Conservation (phyloP, 768 basidiomycete species). For the Termitomyces sp. region DNA sequence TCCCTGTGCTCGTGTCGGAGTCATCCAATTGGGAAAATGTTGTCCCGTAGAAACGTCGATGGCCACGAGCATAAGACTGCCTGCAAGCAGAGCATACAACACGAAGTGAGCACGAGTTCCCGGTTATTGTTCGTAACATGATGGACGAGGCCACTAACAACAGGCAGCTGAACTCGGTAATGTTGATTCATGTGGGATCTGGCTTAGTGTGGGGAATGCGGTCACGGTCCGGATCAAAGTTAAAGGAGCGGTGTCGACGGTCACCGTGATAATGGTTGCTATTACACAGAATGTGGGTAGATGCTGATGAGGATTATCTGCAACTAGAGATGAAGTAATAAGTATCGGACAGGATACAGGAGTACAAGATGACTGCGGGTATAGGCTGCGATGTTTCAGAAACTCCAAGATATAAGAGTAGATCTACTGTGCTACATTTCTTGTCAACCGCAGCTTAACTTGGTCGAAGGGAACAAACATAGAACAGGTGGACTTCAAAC, state of each 20-base stretch:
- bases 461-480: not conserved
- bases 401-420: not conserved
- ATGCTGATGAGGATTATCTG: not conserved
- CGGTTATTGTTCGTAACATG: not conserved
- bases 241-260: not conserved
- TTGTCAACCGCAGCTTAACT: not conserved
- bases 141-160: not conserved
- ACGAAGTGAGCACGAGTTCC: not conserved
- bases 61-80: not conserved
- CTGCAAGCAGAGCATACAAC: not conserved
- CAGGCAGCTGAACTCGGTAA: not conserved
- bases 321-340: not conserved
- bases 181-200: not conserved
- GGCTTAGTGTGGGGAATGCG: not conserved
- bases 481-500: not conserved
- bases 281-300: not conserved
- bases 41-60: slow-evolving; percentile 1
- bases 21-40: not conserved
- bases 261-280: too few species aligned
- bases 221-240: not conserved
- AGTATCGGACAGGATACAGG: not conserved
- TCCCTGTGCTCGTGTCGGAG: slow-evolving; percentile 34
- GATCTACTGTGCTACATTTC: not conserved
- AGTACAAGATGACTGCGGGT: not conserved
- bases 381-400: not conserved